Evolutionary conservation across 2,329 filamentous ascomycete species (phyloP).

Genomic region (Phaeosphaeriaceae sp.): DNA sequence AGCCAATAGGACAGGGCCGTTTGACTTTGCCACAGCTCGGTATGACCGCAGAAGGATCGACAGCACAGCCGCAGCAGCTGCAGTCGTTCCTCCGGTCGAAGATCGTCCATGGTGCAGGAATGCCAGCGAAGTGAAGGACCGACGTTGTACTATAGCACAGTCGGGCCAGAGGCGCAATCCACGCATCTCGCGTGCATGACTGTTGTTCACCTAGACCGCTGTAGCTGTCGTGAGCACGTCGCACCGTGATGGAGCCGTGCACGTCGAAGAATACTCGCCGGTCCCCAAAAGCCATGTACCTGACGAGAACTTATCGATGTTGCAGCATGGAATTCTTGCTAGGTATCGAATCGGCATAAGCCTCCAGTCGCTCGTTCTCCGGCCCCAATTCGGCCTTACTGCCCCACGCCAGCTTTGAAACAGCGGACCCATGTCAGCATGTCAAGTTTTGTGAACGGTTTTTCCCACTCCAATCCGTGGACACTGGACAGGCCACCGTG

Average conservation of each 20-base stretch:
- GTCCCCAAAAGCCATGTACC: neutral
- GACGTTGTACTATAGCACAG: neutral
- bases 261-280: neutral
- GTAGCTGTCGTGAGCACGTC: neutral
- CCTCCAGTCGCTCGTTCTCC: neutral
- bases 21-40: slow-evolving; percentile 33
- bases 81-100: slow-evolving; percentile 16
- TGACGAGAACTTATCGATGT: neutral
- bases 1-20: slow-evolving; percentile 15
- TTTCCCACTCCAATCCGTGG: neutral
- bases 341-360: neutral
- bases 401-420: neutral
- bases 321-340: neutral
- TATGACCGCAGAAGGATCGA: slow-evolving; percentile 33
- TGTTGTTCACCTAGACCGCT: neutral
- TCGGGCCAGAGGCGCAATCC: neutral
- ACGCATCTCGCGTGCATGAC: neutral
- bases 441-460: neutral
- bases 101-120: slow-evolving; percentile 14
- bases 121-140: neutral
- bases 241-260: neutral
- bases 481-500: neutral
- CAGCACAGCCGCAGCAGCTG: slow-evolving; percentile 37
- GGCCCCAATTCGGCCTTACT: neutral
- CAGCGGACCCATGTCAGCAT: neutral